Conservation (phyloP, 2,329 filamentous ascomycete genomes). For the Exophiala phaeomuriformis region DNA sequence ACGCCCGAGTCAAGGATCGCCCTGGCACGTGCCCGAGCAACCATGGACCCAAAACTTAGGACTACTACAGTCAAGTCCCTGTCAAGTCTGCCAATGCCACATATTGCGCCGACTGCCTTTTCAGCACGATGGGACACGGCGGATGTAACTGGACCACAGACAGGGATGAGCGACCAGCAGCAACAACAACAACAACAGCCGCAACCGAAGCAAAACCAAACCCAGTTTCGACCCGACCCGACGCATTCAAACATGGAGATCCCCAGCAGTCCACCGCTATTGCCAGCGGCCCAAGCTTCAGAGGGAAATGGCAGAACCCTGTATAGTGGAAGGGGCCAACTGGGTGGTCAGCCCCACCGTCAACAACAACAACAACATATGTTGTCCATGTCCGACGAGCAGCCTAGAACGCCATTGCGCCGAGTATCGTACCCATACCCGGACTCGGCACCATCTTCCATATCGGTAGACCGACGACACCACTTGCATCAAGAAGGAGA, state of each 20-base stretch:
- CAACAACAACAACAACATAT: too few species aligned
- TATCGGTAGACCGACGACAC: not conserved
- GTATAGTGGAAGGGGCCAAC: too few species aligned
- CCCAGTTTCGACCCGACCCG: too few species aligned
- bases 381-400: too few species aligned
- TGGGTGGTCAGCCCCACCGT: too few species aligned
- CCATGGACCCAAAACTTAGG: slow-evolving; percentile 13
- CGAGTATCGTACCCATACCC: slow-evolving; percentile 12
- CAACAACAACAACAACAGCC: not conserved
- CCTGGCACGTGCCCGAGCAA: slow-evolving; percentile 21
- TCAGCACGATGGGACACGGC: slow-evolving; percentile 18
- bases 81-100: slow-evolving; percentile 16
- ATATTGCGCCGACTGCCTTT: slow-evolving; percentile 20
- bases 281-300: not conserved
- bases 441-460: not conserved
- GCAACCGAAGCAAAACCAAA: too few species aligned
- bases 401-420: slow-evolving; percentile 17
- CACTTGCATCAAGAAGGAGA: too few species aligned
- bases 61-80: slow-evolving; percentile 5
- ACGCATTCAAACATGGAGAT: not conserved
- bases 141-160: not conserved
- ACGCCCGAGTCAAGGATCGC: slow-evolving; percentile 20
- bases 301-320: too few species aligned
- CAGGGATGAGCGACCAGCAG: slow-evolving; percentile 6
- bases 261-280: slow-evolving; percentile 16